Evolutionary conservation across 495 filamentous ascomycete genomes (phyloP), one percentile per base, ranked within the genome.

Genomic region (Tuber calosporum): DNA sequence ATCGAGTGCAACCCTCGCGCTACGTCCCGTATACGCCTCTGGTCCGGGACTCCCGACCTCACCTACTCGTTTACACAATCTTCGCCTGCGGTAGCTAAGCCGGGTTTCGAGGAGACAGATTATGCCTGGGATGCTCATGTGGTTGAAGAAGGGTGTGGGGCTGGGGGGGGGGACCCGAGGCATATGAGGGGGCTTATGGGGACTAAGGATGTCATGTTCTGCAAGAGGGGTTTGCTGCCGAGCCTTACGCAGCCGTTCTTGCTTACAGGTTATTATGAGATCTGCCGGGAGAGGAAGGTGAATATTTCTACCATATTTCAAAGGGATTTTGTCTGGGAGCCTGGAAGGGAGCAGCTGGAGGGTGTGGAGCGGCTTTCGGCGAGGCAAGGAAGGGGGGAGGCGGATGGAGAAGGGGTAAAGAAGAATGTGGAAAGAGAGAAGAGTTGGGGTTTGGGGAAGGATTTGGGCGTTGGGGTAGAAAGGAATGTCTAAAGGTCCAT

Each of bases 1-100:
- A 81, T 82, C 41, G 80, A 82, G 41, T 82, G 80, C 53, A 82
- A 82, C 48, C 80, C 80, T 2, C 73, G 80, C 11, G 80, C 80
- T 4, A 82, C 80, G 7, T 73, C 68, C 2, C 80, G 80, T 26
- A 80, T 82, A 42, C 80, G 82, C 48, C 69, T 82, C 4, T 82
- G 77, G 67, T 78, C 78, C 20, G 66, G 78, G 1, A 82, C 80
- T 0, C 37, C 78, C 3, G 40, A 71, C 1, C 71, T 82, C 5
- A 80, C 80, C 4, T 45, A 67, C 1, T 73, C 68, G 4, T 17
- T 81, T 8, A 70, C 70, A 4, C 17, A 11, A 4, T 37, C 30
- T 11, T 42, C 39, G 11, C 66, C 67, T 26, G 72, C 69, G 13
- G 74, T 69, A n/a, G 74, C 76, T 1, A 39, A 36, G 4, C 74